Evolutionary conservation across 139 green algal genomes (phyloP), one percentile per base, ranked within the genome.

Genomic region (Asterochloris erici): DNA sequence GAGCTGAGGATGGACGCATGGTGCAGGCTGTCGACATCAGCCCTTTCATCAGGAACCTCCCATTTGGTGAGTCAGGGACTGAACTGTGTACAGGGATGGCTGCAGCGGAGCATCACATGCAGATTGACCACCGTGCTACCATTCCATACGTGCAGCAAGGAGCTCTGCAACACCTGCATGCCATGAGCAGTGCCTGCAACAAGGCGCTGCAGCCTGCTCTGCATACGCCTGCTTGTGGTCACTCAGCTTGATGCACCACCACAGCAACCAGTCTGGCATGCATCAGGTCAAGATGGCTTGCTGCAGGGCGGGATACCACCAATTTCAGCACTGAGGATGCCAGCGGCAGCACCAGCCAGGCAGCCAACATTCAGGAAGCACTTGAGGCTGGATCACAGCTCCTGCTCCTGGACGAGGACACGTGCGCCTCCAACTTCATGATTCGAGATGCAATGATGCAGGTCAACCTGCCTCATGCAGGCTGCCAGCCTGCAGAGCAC

Each of bases 401-500:
- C 28, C 81, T 95, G 84, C 79, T 95, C 69, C 70, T 95, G 63
- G 92, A 95, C 82, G 92, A 95, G 77, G 92, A 95, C 82, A 94
- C 91, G 1, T 90, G 85, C 60, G 92, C 92, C 11, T 91, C 92
- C 24, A 95, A 95, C 84, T 91, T 96, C 78, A 95, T 95, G 92
- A 89, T 91, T 61, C 54, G 92, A 0, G 92, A 95, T 47, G 87
- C 87, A 23, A 79, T 87, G 66, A 96, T 95, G 92, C 79, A 83
- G 86, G 83, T 74, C 60, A 71, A 2, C 21, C 9, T 71, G 38
- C 38, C 38, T 54, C 38, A 54, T 54, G 38, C 4, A 54, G 38
- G 38, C 38, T 54, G 38, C 38, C 38, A 54, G 38, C 38, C 38
- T 6, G 38, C 38, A 54, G 38, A 54, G 38, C 38, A 54, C 38